phyloP scores from a whole-genome alignment of 192 early-diverging fungal species.

The Backusella australiensis region DNA sequence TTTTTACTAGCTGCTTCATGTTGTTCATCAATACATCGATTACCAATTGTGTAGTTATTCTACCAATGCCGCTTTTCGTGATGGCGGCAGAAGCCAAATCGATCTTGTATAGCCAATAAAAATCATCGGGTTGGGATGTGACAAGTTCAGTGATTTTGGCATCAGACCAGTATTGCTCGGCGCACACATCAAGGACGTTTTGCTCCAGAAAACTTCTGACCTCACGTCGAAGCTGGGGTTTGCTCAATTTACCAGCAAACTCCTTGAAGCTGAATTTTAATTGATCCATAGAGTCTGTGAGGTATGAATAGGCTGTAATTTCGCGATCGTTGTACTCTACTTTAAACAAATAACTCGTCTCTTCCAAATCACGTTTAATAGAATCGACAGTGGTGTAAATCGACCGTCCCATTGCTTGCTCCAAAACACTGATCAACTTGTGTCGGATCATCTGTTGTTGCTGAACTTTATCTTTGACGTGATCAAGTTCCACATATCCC shows the following conservation, averaged over 20 bases:
- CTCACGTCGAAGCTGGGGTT: constrained; percentile 87
- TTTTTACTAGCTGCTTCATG: constrained; percentile 72
- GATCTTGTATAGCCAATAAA: constrained; percentile 83
- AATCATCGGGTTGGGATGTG: constrained; percentile 55
- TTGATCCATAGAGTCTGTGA: constrained; percentile 88
- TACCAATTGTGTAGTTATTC: constrained; percentile 87
- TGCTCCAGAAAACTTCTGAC: constrained; percentile 90
- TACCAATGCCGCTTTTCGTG: constrained; percentile 92
- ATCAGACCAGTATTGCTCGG: constrained; percentile 90
- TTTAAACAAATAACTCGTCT: constrained; percentile 96
- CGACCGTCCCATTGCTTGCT: constrained; percentile 87
- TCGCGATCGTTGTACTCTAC: constrained; percentile 97
- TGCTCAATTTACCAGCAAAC: constrained; percentile 87
- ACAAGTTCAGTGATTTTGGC: constrained; percentile 63
- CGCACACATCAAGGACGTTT: constrained; percentile 85
- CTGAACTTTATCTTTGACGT: constrained; percentile 33
- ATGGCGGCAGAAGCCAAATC: constrained; percentile 80
- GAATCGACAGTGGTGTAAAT: constrained; percentile 81
- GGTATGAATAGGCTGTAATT: constrained; percentile 93
- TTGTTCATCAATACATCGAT: constrained; percentile 84
- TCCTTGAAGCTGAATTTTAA: constrained; percentile 94
- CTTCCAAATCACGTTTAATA: constrained; percentile 90
- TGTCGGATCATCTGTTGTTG: constrained; percentile 69
- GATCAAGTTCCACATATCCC: constrained; percentile 68
- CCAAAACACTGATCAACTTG: constrained; percentile 85